Conservation (phyloP, 1,284 basidiomycete genomes). For the Laetiporus sulphureus region DNA sequence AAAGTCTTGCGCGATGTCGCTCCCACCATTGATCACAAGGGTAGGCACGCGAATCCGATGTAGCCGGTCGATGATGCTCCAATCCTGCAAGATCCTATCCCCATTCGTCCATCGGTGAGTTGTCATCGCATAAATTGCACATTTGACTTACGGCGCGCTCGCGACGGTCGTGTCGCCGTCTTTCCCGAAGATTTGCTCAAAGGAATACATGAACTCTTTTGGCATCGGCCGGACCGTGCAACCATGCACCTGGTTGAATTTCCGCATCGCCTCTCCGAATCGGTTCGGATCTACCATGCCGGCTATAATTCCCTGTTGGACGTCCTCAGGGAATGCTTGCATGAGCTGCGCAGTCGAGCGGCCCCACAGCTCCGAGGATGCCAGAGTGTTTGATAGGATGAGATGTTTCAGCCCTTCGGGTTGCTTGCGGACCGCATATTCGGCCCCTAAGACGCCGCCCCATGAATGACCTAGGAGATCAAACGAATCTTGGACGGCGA, state of each 20-base stretch:
- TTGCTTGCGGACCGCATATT: constrained; percentile 18
- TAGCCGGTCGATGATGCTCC: constrained; percentile 22
- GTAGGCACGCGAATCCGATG: constrained; percentile 22
- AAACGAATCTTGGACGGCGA: constrained; percentile 22
- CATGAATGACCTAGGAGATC: constrained; percentile 31
- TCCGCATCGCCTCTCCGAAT: constrained; percentile 21
- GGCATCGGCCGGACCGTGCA: constrained; percentile 22
- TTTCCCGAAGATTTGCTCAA: constrained; percentile 9
- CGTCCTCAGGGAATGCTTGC: constrained; percentile 19
- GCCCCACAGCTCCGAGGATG: constrained; percentile 22
- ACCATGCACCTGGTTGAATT: constrained; percentile 20
- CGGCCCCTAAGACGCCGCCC: constrained; percentile 27
- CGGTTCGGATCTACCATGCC: constrained; percentile 20
- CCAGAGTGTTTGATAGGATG: constrained; percentile 22
- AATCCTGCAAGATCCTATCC: constrained; percentile 16
- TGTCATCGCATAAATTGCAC: background rate
- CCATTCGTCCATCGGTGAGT: background rate
- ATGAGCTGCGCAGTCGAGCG: constrained; percentile 15
- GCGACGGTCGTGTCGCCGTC: constrained; percentile 15
- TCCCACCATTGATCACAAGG: constrained; percentile 24
- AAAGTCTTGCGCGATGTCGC: constrained; percentile 22
- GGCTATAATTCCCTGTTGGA: constrained; percentile 16
- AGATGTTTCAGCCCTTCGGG: constrained; percentile 26
- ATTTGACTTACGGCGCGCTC: constrained; percentile 10
- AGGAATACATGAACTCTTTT: constrained; percentile 17